Percentiles rank a stretch among this genome's conserved stretches.
These are phyloP conservation scores for Phaseolus lunatus DNA, from an alignment of 306 rosid species.

Conservation along the genomic window DNA sequence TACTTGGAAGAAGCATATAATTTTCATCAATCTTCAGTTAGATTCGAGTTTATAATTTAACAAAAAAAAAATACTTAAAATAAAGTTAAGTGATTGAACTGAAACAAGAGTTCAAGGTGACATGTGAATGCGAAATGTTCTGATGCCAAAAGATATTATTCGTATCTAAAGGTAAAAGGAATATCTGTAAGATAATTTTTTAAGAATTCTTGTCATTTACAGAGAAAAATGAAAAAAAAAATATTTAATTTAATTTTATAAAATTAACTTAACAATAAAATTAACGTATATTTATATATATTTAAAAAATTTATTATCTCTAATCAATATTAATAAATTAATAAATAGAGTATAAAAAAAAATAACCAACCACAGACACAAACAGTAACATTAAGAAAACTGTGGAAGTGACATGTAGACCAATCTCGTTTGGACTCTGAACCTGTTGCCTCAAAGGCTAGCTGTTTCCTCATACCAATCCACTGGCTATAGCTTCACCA, in stretches of 20 bases:
- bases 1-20: too few species aligned
- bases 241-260: too few species aligned
- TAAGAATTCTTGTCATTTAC: constrained; percentile 2
- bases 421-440: neutral
- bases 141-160: neutral
- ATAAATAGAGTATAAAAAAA: too few species aligned
- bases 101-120: neutral
- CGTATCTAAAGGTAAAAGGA: constrained; percentile 24
- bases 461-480: neutral
- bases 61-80: neutral
- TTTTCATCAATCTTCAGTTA: too few species aligned
- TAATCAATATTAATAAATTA: too few species aligned
- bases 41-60: too few species aligned
- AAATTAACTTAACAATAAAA: too few species aligned
- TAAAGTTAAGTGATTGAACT: neutral
- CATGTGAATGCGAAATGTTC: neutral
- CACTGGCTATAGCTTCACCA: too few species aligned
- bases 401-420: neutral
- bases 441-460: neutral
- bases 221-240: neutral
- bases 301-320: too few species aligned
- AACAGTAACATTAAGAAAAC: neutral
- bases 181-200: constrained; percentile 9
- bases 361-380: neutral
- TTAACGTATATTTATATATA: too few species aligned